Conservation (phyloP, 192 early-diverging fungal genomes). For the Spinellus fusiger region DNA sequence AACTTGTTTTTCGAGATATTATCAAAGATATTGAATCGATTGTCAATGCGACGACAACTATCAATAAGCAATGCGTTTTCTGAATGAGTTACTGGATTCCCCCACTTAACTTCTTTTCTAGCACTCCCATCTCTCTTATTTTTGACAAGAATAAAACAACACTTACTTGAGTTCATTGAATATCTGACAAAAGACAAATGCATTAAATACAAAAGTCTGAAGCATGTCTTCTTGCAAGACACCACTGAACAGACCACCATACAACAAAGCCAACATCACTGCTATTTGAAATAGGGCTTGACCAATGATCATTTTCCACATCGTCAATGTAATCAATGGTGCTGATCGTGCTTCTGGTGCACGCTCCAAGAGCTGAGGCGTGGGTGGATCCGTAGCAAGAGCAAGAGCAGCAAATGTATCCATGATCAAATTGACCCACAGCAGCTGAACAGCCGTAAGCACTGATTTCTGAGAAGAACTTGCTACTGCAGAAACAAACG, state of each 20-base stretch:
- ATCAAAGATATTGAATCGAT: slow-evolving; percentile 83
- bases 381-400: slow-evolving; percentile 92
- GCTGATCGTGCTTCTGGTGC: slow-evolving; percentile 75
- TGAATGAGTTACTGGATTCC: neutral
- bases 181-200: slow-evolving; percentile 87
- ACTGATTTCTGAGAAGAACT: slow-evolving; percentile 66
- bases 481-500: slow-evolving; percentile 72
- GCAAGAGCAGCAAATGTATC: slow-evolving; percentile 98
- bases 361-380: slow-evolving; percentile 72
- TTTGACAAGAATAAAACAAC: neutral
- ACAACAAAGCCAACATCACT: slow-evolving; percentile 68
- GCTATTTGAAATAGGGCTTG: slow-evolving; percentile 89
- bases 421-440: slow-evolving; percentile 99
- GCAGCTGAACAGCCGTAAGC: slow-evolving; percentile 89
- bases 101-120: neutral
- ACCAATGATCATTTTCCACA: slow-evolving; percentile 96
- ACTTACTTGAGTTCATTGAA: slow-evolving; percentile 84
- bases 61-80: slow-evolving; percentile 9
- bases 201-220: slow-evolving; percentile 88
- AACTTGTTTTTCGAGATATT: slow-evolving; percentile 71
- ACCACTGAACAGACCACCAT: slow-evolving; percentile 55
- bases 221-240: slow-evolving; percentile 31
- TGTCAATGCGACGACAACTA: slow-evolving; percentile 67
- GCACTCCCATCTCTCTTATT: neutral
- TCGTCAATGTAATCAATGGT: slow-evolving; percentile 79